Evolutionary conservation across 2,329 filamentous ascomycete genomes (phyloP).

Genomic region (Aspergillus sp.): DNA sequence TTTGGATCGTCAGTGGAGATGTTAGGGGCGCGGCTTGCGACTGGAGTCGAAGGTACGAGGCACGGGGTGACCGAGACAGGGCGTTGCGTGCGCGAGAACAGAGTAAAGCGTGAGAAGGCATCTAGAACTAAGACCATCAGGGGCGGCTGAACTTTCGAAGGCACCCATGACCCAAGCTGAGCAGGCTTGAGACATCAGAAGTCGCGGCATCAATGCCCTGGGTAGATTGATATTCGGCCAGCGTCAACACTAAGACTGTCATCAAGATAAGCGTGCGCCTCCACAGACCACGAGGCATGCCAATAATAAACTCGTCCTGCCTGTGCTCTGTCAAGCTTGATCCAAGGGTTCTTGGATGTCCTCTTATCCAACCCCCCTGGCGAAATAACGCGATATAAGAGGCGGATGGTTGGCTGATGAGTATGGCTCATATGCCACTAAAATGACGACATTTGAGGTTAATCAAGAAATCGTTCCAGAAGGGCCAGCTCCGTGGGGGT

Average conservation of each 20-base stretch:
- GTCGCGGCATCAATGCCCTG: not conserved
- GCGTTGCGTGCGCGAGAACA: not conserved
- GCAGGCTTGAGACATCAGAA: not conserved
- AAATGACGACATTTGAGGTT: slow-evolving; percentile 10
- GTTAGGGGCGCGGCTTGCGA: not conserved
- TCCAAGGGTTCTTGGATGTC: slow-evolving; percentile 6
- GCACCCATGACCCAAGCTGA: not conserved
- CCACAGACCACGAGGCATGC: not conserved
- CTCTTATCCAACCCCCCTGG: not conserved
- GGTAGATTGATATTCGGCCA: not conserved
- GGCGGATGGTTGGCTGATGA: not conserved
- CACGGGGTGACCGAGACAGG: not conserved
- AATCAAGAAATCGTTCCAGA: not conserved
- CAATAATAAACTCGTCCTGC: slow-evolving; percentile 1
- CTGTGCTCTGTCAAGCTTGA: slow-evolving; percentile 1
- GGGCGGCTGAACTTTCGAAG: not conserved
- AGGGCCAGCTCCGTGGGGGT: not conserved
- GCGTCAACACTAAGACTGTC: not conserved
- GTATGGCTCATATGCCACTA: slow-evolving; percentile 10
- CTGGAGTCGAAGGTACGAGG: not conserved
- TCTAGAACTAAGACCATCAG: not conserved
- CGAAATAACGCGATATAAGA: not conserved
- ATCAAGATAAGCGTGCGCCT: slow-evolving; percentile 5
- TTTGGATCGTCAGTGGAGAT: not conserved
- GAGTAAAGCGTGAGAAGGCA: not conserved